Evolutionary conservation across 306 rosid species (phyloP).

Genomic region (Albizia julibrissin): DNA sequence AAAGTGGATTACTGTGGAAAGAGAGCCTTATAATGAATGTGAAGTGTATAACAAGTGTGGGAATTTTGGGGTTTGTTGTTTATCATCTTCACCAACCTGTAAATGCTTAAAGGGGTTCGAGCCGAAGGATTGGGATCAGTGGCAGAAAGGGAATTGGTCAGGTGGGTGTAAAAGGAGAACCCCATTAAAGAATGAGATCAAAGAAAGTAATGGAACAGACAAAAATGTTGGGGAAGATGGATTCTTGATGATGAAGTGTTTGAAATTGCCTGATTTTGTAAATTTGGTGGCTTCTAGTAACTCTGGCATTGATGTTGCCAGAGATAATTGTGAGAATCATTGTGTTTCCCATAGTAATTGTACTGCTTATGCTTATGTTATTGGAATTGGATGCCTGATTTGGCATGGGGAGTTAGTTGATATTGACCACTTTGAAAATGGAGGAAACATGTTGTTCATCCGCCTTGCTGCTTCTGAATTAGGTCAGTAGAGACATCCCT

Average conservation of each 20-base stretch:
- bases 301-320: not conserved
- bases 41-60: conserved; percentile 80
- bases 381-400: conserved; percentile 72
- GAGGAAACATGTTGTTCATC: conserved; percentile 49
- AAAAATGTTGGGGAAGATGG: conserved; percentile 56
- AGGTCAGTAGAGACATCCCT: conserved; percentile 35
- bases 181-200: conserved; percentile 44
- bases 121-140: conserved; percentile 34
- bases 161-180: conserved; percentile 68
- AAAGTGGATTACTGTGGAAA: conserved; percentile 43
- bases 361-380: conserved; percentile 55
- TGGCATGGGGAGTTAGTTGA: conserved; percentile 63
- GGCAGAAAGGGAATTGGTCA: conserved; percentile 49
- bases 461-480: conserved; percentile 70
- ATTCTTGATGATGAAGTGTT: conserved; percentile 26
- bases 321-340: conserved; percentile 35
- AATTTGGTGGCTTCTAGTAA: conserved; percentile 5
- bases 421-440: conserved; percentile 41
- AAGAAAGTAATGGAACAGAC: conserved; percentile 18
- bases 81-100: conserved; percentile 40
- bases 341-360: conserved; percentile 57
- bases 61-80: conserved; percentile 53
- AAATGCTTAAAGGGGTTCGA: conserved; percentile 63
- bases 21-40: conserved; percentile 56
- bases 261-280: conserved; percentile 80